Percentiles rank a stretch among this genome's conserved stretches.
phyloP scores from a whole-genome alignment of 257 asterid species.

The Petunia axillaris region DNA sequence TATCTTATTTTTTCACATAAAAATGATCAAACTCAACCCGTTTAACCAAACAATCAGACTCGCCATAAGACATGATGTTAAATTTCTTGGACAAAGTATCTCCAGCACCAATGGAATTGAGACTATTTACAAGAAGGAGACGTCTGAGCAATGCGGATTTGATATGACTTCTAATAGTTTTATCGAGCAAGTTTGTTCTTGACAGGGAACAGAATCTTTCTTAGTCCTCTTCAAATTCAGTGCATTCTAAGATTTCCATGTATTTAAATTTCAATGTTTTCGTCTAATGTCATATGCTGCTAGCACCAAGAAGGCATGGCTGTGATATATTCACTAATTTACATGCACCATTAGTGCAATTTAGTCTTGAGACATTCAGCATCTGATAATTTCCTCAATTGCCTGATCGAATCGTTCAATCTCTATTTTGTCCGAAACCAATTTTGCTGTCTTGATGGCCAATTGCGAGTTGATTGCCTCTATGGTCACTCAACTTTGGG shows the following conservation, averaged over 20 bases:
- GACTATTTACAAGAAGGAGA: slow-evolving; percentile 47
- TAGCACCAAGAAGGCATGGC: slow-evolving; percentile 84
- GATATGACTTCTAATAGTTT: slow-evolving; percentile 58
- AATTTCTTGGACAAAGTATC: slow-evolving; percentile 48
- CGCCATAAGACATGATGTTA: too few species aligned
- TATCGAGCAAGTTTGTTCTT: slow-evolving; percentile 60
- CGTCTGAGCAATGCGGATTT: slow-evolving; percentile 52
- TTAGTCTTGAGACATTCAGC: not conserved
- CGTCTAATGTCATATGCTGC: slow-evolving; percentile 32
- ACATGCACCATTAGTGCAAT: slow-evolving; percentile 41
- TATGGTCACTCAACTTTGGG: too few species aligned
- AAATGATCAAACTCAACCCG: too few species aligned
- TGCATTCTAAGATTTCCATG: not conserved
- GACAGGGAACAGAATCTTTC: slow-evolving; percentile 50
- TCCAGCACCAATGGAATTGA: slow-evolving; percentile 38
- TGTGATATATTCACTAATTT: slow-evolving; percentile 72
- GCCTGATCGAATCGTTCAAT: slow-evolving; percentile 15
- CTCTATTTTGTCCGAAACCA: not conserved
- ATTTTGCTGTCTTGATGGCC: not conserved
- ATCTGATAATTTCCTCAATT: not conserved
- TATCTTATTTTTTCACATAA: too few species aligned
- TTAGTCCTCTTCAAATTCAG: not conserved
- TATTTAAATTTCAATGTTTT: not conserved
- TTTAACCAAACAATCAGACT: too few species aligned
- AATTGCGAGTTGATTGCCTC: too few species aligned